Evolutionary conservation across 768 basidiomycete species (phyloP), one percentile per base, ranked within the genome.

Genomic region (Porpolomopsis calyptriformis): DNA sequence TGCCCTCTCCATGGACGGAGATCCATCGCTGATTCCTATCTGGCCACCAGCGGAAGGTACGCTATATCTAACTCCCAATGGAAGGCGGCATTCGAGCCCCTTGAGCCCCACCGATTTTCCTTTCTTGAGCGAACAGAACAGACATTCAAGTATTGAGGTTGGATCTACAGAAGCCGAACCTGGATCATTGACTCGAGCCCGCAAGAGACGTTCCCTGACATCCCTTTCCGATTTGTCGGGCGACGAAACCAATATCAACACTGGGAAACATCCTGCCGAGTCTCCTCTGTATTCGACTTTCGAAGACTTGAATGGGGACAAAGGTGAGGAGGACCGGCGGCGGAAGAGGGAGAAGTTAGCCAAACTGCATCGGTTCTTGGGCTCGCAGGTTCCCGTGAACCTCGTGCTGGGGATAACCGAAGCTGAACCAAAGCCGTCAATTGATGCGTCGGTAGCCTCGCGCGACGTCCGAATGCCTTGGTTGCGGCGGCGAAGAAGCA

Each of bases 331-430:
- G 18, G 77, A 81, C 49, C 74, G 74, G 49, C 68, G 76, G 47
- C 74, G 76, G 50, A 86, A 82, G 62, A 72, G 87, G 42, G 83
- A 85, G 53, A 79, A 80, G 53, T 66, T 91, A 38, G 83, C 82
- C 2, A 89, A 80, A 60, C 72, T 91, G 3, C 85, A 90, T 62
- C 83, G 88, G 38, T 89, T 83, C 64, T 71, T 90, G 26, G 88
- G 87, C n/a, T 86, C 84, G 16, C 75, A 77, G 25, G 82, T 91
- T 22, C 87, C 87, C 6, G 59, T 73, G 11, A 74, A 77, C 52
- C 74, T 87, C 27, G 79, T 85, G 10, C 69, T 80, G 31, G 81
- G 76, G 39, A 53, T 64, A 31, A 57, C 66, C 51, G 60, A 66
- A 57, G 40, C 54, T 12, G 60, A 61, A 35, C 55, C 54, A 37